Conservation (phyloP, 192 early-diverging fungal genomes). For the Backusella luteola region DNA sequence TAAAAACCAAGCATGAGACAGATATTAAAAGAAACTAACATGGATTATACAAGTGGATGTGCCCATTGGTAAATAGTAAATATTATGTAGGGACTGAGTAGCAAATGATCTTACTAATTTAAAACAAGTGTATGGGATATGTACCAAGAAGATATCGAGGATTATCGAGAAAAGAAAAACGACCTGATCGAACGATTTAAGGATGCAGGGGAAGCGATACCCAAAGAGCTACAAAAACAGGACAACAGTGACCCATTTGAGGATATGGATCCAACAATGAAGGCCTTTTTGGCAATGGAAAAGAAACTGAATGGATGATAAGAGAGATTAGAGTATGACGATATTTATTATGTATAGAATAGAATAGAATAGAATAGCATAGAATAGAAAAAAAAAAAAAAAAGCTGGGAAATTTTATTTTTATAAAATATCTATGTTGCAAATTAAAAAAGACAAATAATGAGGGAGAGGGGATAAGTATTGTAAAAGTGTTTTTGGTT, state of each 20-base stretch:
- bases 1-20: too few species aligned
- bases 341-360: neutral
- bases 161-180: conserved; percentile 18
- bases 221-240: neutral
- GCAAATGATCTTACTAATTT: neutral
- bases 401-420: neutral
- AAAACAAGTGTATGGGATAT: conserved; percentile 28
- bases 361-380: neutral
- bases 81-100: neutral
- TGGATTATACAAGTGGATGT: conserved; percentile 11
- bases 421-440: neutral
- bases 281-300: conserved; percentile 51
- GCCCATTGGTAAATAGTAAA: conserved; percentile 24
- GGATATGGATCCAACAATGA: conserved; percentile 52
- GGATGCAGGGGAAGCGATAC: conserved; percentile 7
- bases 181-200: neutral
- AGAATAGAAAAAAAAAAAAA: neutral
- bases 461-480: neutral
- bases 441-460: neutral
- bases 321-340: neutral
- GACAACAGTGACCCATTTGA: conserved; percentile 21
- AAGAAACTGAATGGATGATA: conserved; percentile 32
- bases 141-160: conserved; percentile 28
- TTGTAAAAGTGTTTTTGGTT: too few species aligned
- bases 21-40: too few species aligned